A percentile compares a stretch with the other conserved stretches of the same genome.
phyloP scores from a whole-genome alignment of 257 asterid genomes.

The Paraleonurus japonicus region DNA sequence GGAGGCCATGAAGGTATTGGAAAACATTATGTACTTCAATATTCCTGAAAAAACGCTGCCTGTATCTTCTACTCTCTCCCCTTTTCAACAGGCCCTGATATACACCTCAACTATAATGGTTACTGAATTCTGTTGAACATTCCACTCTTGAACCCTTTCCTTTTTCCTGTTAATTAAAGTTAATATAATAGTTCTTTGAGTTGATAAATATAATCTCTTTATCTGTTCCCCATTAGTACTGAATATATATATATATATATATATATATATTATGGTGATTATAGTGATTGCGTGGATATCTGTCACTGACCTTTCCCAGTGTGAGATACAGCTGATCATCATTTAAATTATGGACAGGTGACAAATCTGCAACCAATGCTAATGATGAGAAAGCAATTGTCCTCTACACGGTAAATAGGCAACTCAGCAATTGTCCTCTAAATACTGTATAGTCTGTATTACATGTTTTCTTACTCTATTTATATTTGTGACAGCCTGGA shows the following conservation, averaged over 20 bases:
- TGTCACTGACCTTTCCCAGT: conserved; percentile 8
- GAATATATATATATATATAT: not conserved
- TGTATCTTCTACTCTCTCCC: conserved; percentile 6
- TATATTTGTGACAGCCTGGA: conserved; percentile 63
- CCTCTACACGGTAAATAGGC: conserved; percentile 66
- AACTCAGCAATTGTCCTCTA: conserved; percentile 21
- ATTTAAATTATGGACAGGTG: conserved; percentile 52
- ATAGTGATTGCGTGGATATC: not conserved
- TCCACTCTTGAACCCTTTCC: not conserved
- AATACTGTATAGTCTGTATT: not conserved
- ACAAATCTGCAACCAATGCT: conserved; percentile 39
- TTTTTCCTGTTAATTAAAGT: not conserved
- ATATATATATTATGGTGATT: conserved; percentile 3
- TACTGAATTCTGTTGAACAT: not conserved
- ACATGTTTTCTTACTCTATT: conserved; percentile 25
- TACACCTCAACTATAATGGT: not conserved
- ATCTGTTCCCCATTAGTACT: conserved; percentile 12
- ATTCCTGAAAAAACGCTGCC: not conserved
- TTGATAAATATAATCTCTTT: conserved; percentile 1
- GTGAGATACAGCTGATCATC: conserved; percentile 18
- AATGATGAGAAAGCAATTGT: conserved; percentile 84
- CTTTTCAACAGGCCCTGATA: not conserved
- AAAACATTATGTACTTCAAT: conserved; percentile 2
- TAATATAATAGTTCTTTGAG: not conserved
- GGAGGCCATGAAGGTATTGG: conserved; percentile 64